These are phyloP conservation scores for Avicennia marina DNA, from an alignment of 257 asterid genomes.

Conservation along the genomic window DNA sequence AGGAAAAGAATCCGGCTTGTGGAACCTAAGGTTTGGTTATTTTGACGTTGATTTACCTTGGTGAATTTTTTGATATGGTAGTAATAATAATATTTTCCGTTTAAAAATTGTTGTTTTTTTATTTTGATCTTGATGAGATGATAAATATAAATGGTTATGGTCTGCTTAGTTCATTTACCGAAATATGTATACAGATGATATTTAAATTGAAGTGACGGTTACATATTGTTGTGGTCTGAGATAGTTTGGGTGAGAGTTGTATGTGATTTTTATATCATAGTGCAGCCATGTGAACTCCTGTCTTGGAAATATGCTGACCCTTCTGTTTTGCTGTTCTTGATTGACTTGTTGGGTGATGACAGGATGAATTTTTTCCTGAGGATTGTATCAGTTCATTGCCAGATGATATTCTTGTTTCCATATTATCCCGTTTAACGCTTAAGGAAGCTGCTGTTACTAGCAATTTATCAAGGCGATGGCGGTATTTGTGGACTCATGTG, in stretches of 20 bases:
- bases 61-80: background rate
- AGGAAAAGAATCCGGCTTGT: slow-evolving; percentile 31
- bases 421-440: slow-evolving; percentile 32
- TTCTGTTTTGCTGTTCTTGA: slow-evolving; percentile 11
- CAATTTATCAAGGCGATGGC: slow-evolving; percentile 39
- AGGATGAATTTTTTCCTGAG: slow-evolving; percentile 23
- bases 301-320: slow-evolving; percentile 5
- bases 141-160: no score
- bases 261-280: background rate
- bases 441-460: slow-evolving; percentile 44
- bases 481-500: slow-evolving; percentile 36
- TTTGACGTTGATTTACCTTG: background rate
- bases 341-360: background rate
- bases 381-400: slow-evolving; percentile 41
- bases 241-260: background rate
- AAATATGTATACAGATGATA: no score
- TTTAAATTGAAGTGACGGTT: no score
- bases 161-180: no score
- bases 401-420: slow-evolving; percentile 39
- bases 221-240: no score
- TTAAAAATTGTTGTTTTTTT: background rate
- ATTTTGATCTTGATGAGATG: no score
- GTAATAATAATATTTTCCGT: background rate
- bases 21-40: slow-evolving; percentile 25
- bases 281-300: background rate